Evolutionary conservation across 331 rosid genomes (phyloP).

Genomic region (Cucumis variabilis): DNA sequence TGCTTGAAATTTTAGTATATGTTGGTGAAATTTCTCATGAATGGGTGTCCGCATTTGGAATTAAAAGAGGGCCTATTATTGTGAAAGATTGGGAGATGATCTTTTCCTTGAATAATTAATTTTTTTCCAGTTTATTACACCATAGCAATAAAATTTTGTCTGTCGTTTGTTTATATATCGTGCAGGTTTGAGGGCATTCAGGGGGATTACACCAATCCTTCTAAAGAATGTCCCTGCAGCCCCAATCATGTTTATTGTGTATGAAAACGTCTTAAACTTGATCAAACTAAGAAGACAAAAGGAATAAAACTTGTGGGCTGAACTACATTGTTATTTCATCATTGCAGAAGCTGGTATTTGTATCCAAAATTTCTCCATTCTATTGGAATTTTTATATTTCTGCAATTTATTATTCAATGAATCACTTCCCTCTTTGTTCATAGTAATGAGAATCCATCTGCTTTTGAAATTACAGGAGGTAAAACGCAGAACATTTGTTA

Average conservation of each 20-base stretch:
- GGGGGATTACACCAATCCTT: constrained; percentile 84
- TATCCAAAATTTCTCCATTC: neutral
- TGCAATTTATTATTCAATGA: neutral
- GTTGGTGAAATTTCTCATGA: constrained; percentile 16
- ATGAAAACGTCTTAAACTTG: constrained; percentile 73
- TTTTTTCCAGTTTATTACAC: too few species aligned
- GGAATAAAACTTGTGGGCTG: constrained; percentile 44
- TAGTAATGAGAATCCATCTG: constrained; percentile 2
- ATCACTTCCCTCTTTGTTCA: neutral
- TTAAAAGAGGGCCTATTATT: neutral
- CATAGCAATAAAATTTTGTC: neutral
- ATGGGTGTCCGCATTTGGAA: neutral
- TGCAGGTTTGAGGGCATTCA: constrained; percentile 82
- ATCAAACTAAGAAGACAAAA: constrained; percentile 55
- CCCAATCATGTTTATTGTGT: constrained; percentile 79
- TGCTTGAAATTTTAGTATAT: constrained; percentile 37
- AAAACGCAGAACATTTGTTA: neutral
- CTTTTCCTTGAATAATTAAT: constrained; percentile 42
- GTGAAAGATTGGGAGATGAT: neutral
- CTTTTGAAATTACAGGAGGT: constrained; percentile 9
- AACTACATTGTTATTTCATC: neutral
- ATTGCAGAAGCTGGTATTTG: constrained; percentile 16
- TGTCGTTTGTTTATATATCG: neutral
- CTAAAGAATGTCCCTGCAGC: constrained; percentile 90
- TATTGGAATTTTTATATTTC: neutral